phyloP scores from a whole-genome alignment of 169 alveolate species.

The Plasmodium cynomolgi region DNA sequence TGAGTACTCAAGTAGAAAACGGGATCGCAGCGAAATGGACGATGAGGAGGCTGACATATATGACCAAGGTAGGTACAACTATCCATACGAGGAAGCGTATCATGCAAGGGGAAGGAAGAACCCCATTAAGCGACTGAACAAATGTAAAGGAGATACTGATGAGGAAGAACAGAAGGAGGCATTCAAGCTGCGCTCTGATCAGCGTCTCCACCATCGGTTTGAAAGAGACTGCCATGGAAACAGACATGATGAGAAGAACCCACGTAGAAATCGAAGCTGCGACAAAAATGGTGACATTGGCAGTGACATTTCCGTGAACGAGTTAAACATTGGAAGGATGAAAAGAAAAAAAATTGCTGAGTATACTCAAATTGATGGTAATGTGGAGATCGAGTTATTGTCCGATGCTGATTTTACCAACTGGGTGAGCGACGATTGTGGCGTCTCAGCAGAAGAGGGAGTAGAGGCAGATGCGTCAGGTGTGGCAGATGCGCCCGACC shows the following conservation, averaged over 20 bases:
- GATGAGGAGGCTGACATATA: not conserved
- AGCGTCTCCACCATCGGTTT: not conserved
- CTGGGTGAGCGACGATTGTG: not conserved
- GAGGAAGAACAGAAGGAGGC: not conserved
- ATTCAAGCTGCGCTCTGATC: not conserved
- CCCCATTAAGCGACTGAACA: not conserved
- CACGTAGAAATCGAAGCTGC: not conserved
- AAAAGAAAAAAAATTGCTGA: not conserved
- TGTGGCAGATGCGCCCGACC: too few species aligned
- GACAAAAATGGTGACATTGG: not conserved
- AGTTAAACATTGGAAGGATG: not conserved
- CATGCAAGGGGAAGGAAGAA: not conserved
- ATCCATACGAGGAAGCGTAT: not conserved
- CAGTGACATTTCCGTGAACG: constrained; percentile 23
- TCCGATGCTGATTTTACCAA: constrained; percentile 36
- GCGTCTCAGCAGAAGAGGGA: not conserved
- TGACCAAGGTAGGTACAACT: not conserved
- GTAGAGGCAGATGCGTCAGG: not conserved
- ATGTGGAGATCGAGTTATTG: constrained; percentile 2
- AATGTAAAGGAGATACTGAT: not conserved
- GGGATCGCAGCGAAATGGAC: not conserved
- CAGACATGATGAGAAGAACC: not conserved
- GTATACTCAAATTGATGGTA: constrained; percentile 1
- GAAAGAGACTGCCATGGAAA: not conserved
- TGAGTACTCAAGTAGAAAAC: not conserved